Base-by-base conservation (phyloP, 345 rosid genomes). In the Aquilaria malaccensis region DNA sequence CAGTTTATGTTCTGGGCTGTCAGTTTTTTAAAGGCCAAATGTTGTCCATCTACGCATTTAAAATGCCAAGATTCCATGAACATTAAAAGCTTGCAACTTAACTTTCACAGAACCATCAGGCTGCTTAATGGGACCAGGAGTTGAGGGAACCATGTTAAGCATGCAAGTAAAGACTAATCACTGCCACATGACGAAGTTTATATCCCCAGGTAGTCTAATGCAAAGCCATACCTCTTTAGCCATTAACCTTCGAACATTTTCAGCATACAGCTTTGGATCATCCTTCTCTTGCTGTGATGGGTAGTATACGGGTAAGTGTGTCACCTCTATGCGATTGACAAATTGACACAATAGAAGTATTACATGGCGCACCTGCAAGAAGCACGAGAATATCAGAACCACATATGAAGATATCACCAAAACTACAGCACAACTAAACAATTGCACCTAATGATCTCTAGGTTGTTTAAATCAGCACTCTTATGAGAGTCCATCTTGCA, bases 281-380 rank as follows among this genome's bases (percentile, higher is more conserved):
- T 82, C 88, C 64, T 84, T 88, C 84, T 94, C 99, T 79, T 85
- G 84, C 63, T 90, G 87, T 53, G 96, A 83, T 1, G 99, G 99
- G 74, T 72, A 73, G 86, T 94, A 94, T 55, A 85, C 81, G 57
- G 97, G 95, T 66, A 94, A 79, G 52, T 74, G 74, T 33, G 67
- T 75, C 52, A 91, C 97, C 73, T 90, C 97, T 59, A 94, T 69
- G 80, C 83, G 81, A 75, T 94, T 94, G 64, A 83, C 68, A n/a
- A 94, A 84, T 68, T 94, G 99, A 72, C 96, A 90, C 4, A 94
- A 83, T 63, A 94, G 97, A 61, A 86, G 77, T 61, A 90, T 30
- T 58, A 90, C 78, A 84, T 94, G 99, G 15, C 96, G 95, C 33
- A 66, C 85, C 99, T 94, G 80, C 53, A 79, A 64, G 31, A 70